Base-by-base conservation (phyloP, 129 eudicot species). In the Calendula officinalis region DNA sequence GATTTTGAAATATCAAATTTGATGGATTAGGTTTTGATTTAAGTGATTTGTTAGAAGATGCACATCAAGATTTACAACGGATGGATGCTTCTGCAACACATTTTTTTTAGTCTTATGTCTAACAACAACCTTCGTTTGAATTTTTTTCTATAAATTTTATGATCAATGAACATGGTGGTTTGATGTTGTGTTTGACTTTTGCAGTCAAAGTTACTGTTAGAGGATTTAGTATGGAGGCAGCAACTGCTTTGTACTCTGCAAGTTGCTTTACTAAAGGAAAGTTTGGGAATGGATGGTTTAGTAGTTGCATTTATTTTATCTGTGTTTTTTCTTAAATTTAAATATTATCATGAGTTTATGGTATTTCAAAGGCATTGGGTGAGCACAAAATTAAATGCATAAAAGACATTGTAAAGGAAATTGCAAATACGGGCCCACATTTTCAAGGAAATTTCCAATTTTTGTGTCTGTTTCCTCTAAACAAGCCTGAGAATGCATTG, bases 151-250 rank as follows among this genome's bases (percentile, higher is more conserved):
- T 22, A 22, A 22, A 22, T 27, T 3, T 48, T 14, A 22, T 22
- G 30, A 22, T 22, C 30, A 22, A 22, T 22, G 30, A 22, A 22
- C 30, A 22, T 10, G 8, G 12, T 40, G 44, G 49, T 70, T 60
- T 70, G 16, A 49, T 13, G n/a, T 35, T 55, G 41, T 46, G 57
- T 3, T 77, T 57, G 43, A 33, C 30, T 39, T 67, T 66, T 62
- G 73, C 80, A 88, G 96, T 88, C 67, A 88, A 84, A 74, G 86
- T 84, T 70, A 91, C 82, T 43, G 78, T 89, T 64, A 95, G 97
- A 74, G 97, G 95, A 65, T 89, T 89, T 72, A 89, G 97, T 69
- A 89, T 89, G 97, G 97, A 94, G 27, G 96, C 90, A 60, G 96
- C 96, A 80, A 53, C 88, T 27, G 69, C 96, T 89, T 22, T 22